These are phyloP conservation scores for Diaporthe capsici DNA, from an alignment of 2,329 filamentous ascomycete species.

Conservation along the genomic window DNA sequence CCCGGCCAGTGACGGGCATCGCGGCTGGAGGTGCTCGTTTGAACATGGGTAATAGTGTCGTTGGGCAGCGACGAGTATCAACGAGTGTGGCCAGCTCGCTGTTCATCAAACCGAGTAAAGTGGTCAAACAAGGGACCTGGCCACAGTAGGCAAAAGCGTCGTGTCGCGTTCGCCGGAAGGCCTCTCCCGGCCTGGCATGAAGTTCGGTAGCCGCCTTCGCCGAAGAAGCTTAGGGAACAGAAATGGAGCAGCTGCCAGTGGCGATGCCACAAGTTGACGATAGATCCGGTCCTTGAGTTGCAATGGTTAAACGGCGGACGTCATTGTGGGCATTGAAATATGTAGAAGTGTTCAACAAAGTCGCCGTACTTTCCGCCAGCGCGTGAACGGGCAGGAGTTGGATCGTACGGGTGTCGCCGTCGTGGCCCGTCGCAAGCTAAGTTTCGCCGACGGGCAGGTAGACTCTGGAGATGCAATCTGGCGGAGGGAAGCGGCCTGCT, in stretches of 20 bases:
- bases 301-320: background rate
- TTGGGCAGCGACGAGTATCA: constrained; percentile 31
- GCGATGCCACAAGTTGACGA: background rate
- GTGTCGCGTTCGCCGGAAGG: background rate
- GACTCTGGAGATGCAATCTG: background rate
- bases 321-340: background rate
- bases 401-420: constrained; percentile 15
- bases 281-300: background rate
- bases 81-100: background rate
- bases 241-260: background rate
- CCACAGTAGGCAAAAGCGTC: background rate
- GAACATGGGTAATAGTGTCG: constrained; percentile 9
- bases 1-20: constrained; percentile 14
- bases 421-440: background rate
- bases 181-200: background rate
- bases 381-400: too few species aligned
- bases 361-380: background rate
- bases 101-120: constrained; percentile 21
- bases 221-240: background rate
- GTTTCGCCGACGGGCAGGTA: constrained; percentile 1
- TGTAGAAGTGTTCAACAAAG: background rate
- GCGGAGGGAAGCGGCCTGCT: constrained; percentile 14
- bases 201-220: background rate
- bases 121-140: background rate
- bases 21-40: background rate